Percentiles rank a stretch among this genome's conserved stretches.
phyloP scores from a whole-genome alignment of 176 grass and related monocot genomes.

The Eremochloa ophiuroides region DNA sequence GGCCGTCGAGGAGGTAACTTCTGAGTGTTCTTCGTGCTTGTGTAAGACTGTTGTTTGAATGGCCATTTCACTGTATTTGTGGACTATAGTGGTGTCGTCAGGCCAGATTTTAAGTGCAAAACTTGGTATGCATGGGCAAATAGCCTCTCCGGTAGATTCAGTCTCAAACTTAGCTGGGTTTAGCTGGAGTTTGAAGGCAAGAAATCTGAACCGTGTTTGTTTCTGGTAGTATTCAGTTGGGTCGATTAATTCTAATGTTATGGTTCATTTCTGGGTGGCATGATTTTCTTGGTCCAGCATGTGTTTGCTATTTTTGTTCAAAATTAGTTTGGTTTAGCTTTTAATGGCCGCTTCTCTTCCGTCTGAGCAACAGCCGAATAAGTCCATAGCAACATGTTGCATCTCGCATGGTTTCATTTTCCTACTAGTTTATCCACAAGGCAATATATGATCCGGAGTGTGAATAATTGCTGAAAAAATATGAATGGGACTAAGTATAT shows the following conservation, averaged over 20 bases:
- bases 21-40: background rate
- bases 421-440: background rate
- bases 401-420: background rate
- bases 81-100: conserved; percentile 7
- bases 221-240: background rate
- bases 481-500: background rate
- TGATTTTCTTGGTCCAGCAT: too few relatives aligned
- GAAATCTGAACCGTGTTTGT: background rate
- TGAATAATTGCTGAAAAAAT: background rate
- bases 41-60: background rate
- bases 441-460: background rate
- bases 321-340: too few relatives aligned
- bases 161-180: background rate
- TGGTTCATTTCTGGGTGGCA: background rate
- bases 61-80: background rate
- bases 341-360: background rate
- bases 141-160: background rate
- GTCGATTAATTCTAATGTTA: background rate
- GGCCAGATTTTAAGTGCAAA: background rate
- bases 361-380: background rate
- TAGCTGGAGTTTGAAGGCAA: background rate
- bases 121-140: background rate
- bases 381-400: background rate
- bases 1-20: conserved; percentile 82
- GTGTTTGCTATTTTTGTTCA: too few relatives aligned